phyloP scores from a whole-genome alignment of 257 asterid genomes.

The Jacaranda copaia region DNA sequence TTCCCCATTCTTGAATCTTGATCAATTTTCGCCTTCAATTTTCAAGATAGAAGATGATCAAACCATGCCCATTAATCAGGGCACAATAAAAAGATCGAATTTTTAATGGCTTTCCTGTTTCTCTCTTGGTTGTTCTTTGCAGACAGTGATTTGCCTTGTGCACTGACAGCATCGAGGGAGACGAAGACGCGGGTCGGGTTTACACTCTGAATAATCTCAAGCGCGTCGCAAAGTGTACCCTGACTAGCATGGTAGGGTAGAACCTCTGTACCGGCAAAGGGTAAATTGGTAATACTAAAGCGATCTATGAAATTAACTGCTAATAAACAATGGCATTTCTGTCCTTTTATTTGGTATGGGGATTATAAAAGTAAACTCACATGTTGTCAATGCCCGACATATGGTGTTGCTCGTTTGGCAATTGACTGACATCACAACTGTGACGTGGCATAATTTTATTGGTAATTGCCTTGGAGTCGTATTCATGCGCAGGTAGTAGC shows the following conservation, averaged over 20 bases:
- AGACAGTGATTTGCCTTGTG: not conserved
- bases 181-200: slow-evolving; percentile 3
- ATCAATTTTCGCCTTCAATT: slow-evolving; percentile 35
- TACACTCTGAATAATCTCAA: not conserved
- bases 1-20: slow-evolving; percentile 62
- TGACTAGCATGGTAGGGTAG: not conserved
- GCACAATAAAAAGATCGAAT: slow-evolving; percentile 27
- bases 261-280: not conserved
- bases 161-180: not conserved
- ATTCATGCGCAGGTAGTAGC: too few species aligned
- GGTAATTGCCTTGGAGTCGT: slow-evolving; percentile 16
- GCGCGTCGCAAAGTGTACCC: not conserved
- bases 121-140: slow-evolving; percentile 7
- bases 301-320: not conserved
- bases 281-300: not conserved
- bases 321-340: not conserved
- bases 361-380: not conserved
- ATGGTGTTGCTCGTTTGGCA: not conserved
- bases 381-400: not conserved
- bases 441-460: slow-evolving; percentile 29
- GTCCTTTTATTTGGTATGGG: not conserved
- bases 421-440: slow-evolving; percentile 26
- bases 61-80: slow-evolving; percentile 40
- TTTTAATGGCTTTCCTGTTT: not conserved
- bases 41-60: slow-evolving; percentile 41